phyloP scores from a whole-genome alignment of 345 rosid species.

The Eucalyptus erythrocorys region DNA sequence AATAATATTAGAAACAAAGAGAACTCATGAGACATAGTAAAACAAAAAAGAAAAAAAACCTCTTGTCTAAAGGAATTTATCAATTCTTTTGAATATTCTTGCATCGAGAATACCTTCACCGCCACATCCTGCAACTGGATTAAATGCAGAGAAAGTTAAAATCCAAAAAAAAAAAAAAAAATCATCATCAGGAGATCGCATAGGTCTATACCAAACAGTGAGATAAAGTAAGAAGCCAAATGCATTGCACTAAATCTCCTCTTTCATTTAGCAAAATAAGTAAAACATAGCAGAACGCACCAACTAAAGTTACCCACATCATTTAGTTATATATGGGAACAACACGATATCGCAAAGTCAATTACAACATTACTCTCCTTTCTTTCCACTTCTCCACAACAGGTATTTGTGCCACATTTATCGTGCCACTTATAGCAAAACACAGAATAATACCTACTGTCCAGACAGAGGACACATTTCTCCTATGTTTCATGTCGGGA shows the following conservation, averaged over 20 bases:
- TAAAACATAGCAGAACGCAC: background rate
- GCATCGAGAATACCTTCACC: constrained; percentile 86
- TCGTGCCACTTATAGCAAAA: background rate
- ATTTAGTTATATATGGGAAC: background rate
- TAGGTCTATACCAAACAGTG: background rate
- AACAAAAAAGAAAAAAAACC: constrained; percentile 21
- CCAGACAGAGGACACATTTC: background rate
- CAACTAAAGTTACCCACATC: background rate
- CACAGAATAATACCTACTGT: background rate
- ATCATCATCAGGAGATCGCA: background rate
- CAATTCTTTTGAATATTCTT: constrained; percentile 84
- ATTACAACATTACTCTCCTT: background rate
- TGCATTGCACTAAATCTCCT: background rate
- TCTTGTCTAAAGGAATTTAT: constrained; percentile 77
- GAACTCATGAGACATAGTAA: background rate
- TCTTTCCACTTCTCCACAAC: background rate
- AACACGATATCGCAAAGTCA: background rate
- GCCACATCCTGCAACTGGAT: constrained; percentile 82
- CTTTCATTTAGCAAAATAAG: background rate
- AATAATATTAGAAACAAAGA: background rate
- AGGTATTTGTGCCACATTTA: background rate
- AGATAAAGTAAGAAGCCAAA: background rate
- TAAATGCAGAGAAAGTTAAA: background rate
- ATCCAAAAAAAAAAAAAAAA: background rate
- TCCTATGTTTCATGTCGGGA: background rate